Percentiles rank a stretch among this genome's conserved stretches.
These are phyloP conservation scores for Dioszegia hungarica DNA, from an alignment of 768 basidiomycete genomes.

Conservation along the genomic window DNA sequence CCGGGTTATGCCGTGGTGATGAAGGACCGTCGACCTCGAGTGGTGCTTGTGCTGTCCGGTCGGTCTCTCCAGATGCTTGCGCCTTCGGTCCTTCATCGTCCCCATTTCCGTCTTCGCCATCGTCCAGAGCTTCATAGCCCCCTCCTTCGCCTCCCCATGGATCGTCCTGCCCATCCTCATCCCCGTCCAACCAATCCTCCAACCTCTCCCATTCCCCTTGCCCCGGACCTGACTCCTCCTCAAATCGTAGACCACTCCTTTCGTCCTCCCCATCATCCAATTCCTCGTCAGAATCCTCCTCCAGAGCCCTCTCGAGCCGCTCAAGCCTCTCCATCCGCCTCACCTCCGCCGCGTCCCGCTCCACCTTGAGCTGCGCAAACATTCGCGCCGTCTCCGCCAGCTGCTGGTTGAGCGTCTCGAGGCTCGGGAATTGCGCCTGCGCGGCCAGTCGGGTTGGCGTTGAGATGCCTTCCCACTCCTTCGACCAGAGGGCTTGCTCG, in stretches of 20 bases:
- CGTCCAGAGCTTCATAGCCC: neutral
- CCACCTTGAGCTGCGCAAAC: constrained; percentile 4
- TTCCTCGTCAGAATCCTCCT: constrained; percentile 8
- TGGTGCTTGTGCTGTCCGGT: too few species aligned
- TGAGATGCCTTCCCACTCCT: neutral
- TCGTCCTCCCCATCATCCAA: neutral
- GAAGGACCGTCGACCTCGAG: too few species aligned
- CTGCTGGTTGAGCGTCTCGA: constrained; percentile 16
- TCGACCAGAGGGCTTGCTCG: neutral
- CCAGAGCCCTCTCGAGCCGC: neutral
- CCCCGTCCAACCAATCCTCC: constrained; percentile 38
- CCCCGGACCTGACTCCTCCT: constrained; percentile 11
- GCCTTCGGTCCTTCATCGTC: too few species aligned
- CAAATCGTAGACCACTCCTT: too few species aligned
- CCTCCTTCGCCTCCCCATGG: neutral
- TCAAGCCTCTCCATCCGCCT: constrained; percentile 5
- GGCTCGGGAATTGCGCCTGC: constrained; percentile 18
- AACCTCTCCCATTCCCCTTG: constrained; percentile 34
- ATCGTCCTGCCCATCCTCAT: neutral
- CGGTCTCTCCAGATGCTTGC: too few species aligned
- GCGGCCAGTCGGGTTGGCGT: neutral
- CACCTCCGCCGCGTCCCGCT: constrained; percentile 1
- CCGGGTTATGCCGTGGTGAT: too few species aligned
- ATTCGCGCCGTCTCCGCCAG: neutral
- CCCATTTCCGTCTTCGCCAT: neutral